These are phyloP conservation scores for Puccinia hordei DNA, from an alignment of 1,284 basidiomycete genomes.

Conservation along the genomic window DNA sequence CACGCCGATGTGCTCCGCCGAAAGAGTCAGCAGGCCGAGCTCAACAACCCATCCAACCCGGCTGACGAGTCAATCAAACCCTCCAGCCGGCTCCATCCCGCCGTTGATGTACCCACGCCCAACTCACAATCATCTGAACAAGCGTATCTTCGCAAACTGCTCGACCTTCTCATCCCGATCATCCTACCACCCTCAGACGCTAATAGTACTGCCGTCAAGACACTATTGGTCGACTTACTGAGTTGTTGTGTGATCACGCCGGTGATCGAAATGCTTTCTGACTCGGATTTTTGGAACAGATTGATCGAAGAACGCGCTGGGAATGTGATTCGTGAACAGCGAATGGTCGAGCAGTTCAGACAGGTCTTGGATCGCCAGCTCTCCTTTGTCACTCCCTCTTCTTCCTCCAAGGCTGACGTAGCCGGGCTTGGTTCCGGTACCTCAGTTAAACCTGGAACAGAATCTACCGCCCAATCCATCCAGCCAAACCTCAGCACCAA, in stretches of 20 bases:
- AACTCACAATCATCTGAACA: constrained; percentile 88
- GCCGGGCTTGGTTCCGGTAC: not conserved
- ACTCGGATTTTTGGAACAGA: constrained; percentile 95
- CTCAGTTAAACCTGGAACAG: constrained; percentile 46
- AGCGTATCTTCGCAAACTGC: constrained; percentile 72
- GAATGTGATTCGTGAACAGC: constrained; percentile 84
- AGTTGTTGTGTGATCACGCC: constrained; percentile 80
- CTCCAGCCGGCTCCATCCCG: constrained; percentile 65
- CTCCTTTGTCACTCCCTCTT: constrained; percentile 52
- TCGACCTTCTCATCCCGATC: constrained; percentile 71
- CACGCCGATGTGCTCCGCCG: constrained; percentile 37
- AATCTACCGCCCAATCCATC: not conserved
- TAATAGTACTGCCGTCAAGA: constrained; percentile 70
- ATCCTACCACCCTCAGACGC: constrained; percentile 76
- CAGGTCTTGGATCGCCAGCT: constrained; percentile 61
- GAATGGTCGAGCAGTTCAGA: constrained; percentile 64
- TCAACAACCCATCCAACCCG: not conserved
- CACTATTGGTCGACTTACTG: constrained; percentile 78
- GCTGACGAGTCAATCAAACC: constrained; percentile 62
- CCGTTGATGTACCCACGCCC: constrained; percentile 78
- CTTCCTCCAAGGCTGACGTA: constrained; percentile 20
- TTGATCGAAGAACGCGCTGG: constrained; percentile 87
- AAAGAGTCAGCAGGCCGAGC: constrained; percentile 16
- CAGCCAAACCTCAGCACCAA: constrained; percentile 39
- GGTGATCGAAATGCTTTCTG: constrained; percentile 84